A percentile compares a stretch with the other conserved stretches of the same genome.
These are phyloP conservation scores for Chalaropsis thielavioides DNA, from an alignment of 2,329 filamentous ascomycete genomes.

Conservation along the genomic window DNA sequence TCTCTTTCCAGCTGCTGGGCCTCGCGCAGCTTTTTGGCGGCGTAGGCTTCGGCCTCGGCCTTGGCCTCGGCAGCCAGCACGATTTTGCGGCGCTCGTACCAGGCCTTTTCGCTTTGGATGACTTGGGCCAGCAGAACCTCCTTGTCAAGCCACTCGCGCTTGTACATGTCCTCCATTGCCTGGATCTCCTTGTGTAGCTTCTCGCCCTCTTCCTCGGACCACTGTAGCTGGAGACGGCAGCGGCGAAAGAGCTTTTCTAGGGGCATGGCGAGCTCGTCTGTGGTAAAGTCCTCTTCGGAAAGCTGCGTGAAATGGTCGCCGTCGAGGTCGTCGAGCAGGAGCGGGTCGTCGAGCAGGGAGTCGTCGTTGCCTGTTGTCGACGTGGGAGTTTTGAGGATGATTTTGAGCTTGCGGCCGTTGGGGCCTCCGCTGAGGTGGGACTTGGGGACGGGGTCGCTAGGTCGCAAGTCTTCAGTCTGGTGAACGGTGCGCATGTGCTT, in stretches of 20 bases:
- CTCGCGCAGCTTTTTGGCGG: constrained; percentile 11
- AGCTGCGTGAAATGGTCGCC: constrained; percentile 44
- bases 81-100: constrained; percentile 42
- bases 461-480: constrained; percentile 78
- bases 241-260: constrained; percentile 49
- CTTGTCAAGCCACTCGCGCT: constrained; percentile 65
- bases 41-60: constrained; percentile 23
- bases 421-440: constrained; percentile 21
- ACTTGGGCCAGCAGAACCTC: constrained; percentile 64
- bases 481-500: constrained; percentile 99
- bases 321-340: constrained; percentile 31
- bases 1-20: constrained; percentile 6
- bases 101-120: constrained; percentile 50
- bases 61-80: constrained; percentile 28
- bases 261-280: constrained; percentile 47
- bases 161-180: constrained; percentile 49
- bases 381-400: constrained; percentile 47
- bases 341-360: constrained; percentile 35
- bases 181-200: constrained; percentile 50
- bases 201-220: constrained; percentile 55
- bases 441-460: constrained; percentile 53
- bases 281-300: constrained; percentile 46
- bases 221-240: constrained; percentile 55
- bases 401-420: constrained; percentile 43
- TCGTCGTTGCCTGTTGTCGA: constrained; percentile 44